A percentile compares a stretch with the other conserved stretches of the same genome.
phyloP scores from a whole-genome alignment of 352 stramenopile genomes.

The Pythium brachiatum region DNA sequence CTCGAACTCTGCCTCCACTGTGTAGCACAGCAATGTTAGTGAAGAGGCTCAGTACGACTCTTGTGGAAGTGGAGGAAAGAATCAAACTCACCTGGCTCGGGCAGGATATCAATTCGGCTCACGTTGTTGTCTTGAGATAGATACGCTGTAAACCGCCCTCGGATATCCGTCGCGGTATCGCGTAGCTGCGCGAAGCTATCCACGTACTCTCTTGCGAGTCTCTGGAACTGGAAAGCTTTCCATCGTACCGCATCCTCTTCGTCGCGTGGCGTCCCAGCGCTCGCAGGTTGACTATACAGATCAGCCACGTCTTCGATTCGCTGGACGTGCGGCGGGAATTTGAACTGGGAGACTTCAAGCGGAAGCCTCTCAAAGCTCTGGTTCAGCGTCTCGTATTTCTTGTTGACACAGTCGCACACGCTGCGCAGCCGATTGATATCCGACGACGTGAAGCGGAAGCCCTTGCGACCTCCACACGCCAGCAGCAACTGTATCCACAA shows the following conservation, averaged over 20 bases:
- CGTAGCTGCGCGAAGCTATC: constrained; percentile 53
- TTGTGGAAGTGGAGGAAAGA: too few species aligned
- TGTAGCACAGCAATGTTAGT: too few species aligned
- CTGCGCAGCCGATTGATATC: constrained; percentile 62
- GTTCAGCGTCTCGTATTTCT: constrained; percentile 53
- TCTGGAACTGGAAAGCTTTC: constrained; percentile 70
- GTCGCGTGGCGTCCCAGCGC: constrained; percentile 2
- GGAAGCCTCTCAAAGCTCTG: constrained; percentile 49
- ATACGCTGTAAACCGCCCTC: constrained; percentile 38
- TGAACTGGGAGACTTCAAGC: constrained; percentile 61
- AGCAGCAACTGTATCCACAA: constrained; percentile 52
- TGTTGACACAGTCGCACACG: constrained; percentile 47
- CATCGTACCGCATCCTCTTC: constrained; percentile 36
- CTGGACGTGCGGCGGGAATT: constrained; percentile 42
- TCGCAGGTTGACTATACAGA: not conserved
- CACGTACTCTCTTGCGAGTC: constrained; percentile 63
- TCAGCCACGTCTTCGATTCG: constrained; percentile 60
- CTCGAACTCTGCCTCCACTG: constrained; percentile 87
- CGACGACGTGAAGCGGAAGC: constrained; percentile 70
- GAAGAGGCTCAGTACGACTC: too few species aligned
- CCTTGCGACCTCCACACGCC: constrained; percentile 70
- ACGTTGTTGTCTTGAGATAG: not conserved
- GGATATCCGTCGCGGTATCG: constrained; percentile 48
- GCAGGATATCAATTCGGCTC: constrained; percentile 3
- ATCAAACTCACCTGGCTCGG: constrained; percentile 27